A percentile compares a stretch with the other conserved stretches of the same genome.
These are phyloP conservation scores for Forsythia viridissima DNA, from an alignment of 257 asterid genomes.

Conservation along the genomic window DNA sequence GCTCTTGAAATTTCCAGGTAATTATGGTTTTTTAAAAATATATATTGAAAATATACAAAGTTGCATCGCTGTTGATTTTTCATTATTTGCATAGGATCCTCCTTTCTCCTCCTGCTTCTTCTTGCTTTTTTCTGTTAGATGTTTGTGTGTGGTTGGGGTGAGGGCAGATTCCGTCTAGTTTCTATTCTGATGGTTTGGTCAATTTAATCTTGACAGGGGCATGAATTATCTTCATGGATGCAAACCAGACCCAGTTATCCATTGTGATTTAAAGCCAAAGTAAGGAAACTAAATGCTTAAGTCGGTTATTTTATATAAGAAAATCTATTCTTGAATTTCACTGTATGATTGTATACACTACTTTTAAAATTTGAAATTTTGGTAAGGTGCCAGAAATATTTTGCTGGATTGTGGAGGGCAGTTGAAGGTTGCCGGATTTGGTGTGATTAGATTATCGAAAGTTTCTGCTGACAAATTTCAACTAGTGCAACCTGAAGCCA, in stretches of 20 bases:
- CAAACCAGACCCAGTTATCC: slow-evolving; percentile 94
- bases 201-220: slow-evolving; percentile 58
- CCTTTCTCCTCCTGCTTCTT: background rate
- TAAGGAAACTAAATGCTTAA: slow-evolving; percentile 78
- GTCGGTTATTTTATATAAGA: slow-evolving; percentile 20
- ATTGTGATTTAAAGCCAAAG: slow-evolving; percentile 93
- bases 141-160: background rate
- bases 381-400: slow-evolving; percentile 99
- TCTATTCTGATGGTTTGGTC: slow-evolving; percentile 17
- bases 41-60: background rate
- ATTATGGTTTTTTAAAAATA: slow-evolving; percentile 5
- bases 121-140: background rate
- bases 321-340: slow-evolving; percentile 4
- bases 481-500: slow-evolving; percentile 58
- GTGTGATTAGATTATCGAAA: slow-evolving; percentile 58
- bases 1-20: slow-evolving; percentile 95
- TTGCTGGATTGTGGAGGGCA: slow-evolving; percentile 99
- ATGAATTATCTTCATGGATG: slow-evolving; percentile 98
- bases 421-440: slow-evolving; percentile 93
- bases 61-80: background rate
- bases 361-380: slow-evolving; percentile 63
- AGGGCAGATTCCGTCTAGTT: background rate
- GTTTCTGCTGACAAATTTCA: slow-evolving; percentile 77
- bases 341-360: slow-evolving; percentile 8
- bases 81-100: background rate